Evolutionary conservation across 192 early-diverging fungal genomes (phyloP).

Genomic region (Globomyces pollinis-pini): DNA sequence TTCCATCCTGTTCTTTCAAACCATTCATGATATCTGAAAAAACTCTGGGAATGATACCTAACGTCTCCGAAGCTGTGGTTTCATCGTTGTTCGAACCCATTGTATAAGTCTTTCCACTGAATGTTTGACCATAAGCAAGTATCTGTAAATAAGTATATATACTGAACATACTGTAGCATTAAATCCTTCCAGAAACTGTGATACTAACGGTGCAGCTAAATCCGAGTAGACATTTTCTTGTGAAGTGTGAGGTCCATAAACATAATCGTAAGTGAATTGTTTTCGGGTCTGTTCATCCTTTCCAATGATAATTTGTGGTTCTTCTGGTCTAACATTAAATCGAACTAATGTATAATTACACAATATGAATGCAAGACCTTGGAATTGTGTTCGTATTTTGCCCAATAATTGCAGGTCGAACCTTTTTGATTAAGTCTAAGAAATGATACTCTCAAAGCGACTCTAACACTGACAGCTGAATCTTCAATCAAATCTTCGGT

Average conservation of each 20-base stretch:
- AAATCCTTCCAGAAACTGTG: slow-evolving; percentile 81
- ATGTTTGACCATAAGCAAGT: slow-evolving; percentile 42
- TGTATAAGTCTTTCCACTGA: slow-evolving; percentile 47
- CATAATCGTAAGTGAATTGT: slow-evolving; percentile 60
- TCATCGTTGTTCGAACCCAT: slow-evolving; percentile 34
- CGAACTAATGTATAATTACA: too few relatives aligned
- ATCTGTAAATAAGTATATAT: slow-evolving; percentile 9
- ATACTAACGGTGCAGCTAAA: slow-evolving; percentile 47
- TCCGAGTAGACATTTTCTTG: slow-evolving; percentile 57
- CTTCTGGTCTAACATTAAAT: slow-evolving; percentile 27
- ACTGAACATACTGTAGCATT: slow-evolving; percentile 90
- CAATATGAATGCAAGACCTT: background rate
- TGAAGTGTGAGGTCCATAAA: slow-evolving; percentile 45
- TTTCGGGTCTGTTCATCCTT: slow-evolving; percentile 1
- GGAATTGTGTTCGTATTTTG: background rate
- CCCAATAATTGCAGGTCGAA: slow-evolving; percentile 2
- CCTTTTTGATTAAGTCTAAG: too few relatives aligned
- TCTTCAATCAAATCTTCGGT: too few relatives aligned
- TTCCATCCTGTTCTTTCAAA: slow-evolving; percentile 15
- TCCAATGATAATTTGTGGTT: slow-evolving; percentile 59
- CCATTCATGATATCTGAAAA: slow-evolving; percentile 29
- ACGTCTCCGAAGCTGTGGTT: slow-evolving; percentile 14
- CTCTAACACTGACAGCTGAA: background rate
- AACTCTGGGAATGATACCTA: slow-evolving; percentile 45
- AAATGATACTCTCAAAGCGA: slow-evolving; percentile 4